Conservation (phyloP, 2,329 filamentous ascomycete species). For the Pleurostoma richardsiae region DNA sequence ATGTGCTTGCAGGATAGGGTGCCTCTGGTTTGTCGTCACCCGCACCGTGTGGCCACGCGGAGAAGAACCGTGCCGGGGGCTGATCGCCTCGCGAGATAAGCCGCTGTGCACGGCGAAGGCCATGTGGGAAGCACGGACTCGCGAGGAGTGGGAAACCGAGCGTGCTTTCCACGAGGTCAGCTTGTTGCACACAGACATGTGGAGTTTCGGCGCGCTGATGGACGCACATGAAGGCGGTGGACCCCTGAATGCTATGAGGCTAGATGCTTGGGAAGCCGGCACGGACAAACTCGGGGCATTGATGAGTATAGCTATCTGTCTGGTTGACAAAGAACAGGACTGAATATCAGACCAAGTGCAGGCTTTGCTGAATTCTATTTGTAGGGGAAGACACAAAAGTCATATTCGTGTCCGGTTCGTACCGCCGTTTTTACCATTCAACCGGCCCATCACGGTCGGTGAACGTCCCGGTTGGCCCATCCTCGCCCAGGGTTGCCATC, state of each 20-base stretch:
- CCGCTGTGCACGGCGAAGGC: not conserved
- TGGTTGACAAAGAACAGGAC: not conserved
- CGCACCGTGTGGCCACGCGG: not conserved
- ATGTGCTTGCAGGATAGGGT: not conserved
- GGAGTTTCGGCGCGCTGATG: not conserved
- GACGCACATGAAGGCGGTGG: not conserved
- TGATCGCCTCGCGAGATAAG: not conserved
- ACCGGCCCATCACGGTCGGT: conserved; percentile 8
- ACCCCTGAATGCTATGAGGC: not conserved
- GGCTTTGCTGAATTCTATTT: too few relatives aligned
- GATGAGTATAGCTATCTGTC: not conserved
- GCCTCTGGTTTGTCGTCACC: not conserved
- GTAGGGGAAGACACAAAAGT: too few relatives aligned
- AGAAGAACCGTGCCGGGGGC: not conserved
- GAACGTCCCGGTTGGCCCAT: conserved; percentile 15
- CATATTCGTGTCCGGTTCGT: not conserved
- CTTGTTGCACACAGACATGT: not conserved
- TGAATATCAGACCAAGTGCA: too few relatives aligned
- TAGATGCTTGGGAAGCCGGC: not conserved
- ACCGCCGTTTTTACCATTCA: conserved; percentile 10
- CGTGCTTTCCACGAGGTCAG: not conserved
- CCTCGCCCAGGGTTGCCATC: conserved; percentile 15
- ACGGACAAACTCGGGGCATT: not conserved
- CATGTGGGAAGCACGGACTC: not conserved
- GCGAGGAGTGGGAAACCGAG: not conserved